Conservation (phyloP, 169 alveolate species). For the Plasmodium malariae region DNA sequence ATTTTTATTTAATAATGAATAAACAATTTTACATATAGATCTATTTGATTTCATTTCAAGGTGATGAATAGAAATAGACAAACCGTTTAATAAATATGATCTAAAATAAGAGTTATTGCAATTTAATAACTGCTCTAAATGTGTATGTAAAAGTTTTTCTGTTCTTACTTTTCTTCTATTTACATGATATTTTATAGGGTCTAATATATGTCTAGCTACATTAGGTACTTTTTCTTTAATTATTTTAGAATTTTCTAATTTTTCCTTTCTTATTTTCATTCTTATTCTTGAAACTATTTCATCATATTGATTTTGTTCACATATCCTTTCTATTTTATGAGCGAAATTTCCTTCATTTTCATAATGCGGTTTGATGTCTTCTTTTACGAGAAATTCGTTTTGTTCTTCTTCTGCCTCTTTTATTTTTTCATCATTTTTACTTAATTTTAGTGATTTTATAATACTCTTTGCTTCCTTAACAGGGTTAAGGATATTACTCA, state of each 20-base stretch:
- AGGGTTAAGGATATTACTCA: slow-evolving; percentile 81
- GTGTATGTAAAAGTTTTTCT: slow-evolving; percentile 82
- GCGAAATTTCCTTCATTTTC: slow-evolving; percentile 53
- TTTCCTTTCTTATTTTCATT: slow-evolving; percentile 82
- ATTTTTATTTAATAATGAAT: slow-evolving; percentile 78
- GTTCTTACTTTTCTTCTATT: slow-evolving; percentile 81
- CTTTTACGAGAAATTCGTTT: slow-evolving; percentile 23
- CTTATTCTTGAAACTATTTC: slow-evolving; percentile 86
- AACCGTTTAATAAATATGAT: slow-evolving; percentile 78
- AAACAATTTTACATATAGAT: slow-evolving; percentile 80
- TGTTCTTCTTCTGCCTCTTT: background rate
- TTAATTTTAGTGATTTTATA: slow-evolving; percentile 53
- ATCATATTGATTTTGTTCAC: slow-evolving; percentile 81
- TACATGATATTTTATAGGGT: slow-evolving; percentile 84
- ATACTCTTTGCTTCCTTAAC: slow-evolving; percentile 81
- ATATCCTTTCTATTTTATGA: slow-evolving; percentile 57
- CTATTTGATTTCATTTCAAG: slow-evolving; percentile 84
- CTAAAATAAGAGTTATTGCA: slow-evolving; percentile 80
- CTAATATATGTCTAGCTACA: slow-evolving; percentile 82
- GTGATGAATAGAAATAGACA: slow-evolving; percentile 81
- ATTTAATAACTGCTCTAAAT: slow-evolving; percentile 83
- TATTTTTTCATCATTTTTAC: slow-evolving; percentile 34
- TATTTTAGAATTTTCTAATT: slow-evolving; percentile 80
- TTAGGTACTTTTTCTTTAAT: slow-evolving; percentile 83
- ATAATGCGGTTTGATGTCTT: slow-evolving; percentile 63